Evolutionary conservation across 1,139 yeast genomes (phyloP).

Genomic region (Protomyces inundatus): DNA sequence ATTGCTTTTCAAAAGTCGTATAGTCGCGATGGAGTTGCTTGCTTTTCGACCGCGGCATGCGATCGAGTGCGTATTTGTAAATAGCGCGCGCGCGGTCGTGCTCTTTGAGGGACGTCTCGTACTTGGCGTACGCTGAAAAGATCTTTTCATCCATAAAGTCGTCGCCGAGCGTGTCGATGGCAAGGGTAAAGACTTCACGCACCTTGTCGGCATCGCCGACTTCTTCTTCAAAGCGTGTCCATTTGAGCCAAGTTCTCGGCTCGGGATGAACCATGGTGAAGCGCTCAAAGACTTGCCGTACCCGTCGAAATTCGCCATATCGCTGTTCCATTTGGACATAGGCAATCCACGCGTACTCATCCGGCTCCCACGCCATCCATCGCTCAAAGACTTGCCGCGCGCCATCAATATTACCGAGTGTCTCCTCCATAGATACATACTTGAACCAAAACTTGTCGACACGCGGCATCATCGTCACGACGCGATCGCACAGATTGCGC

Average conservation of each 20-base stretch:
- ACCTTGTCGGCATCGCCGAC: constrained; percentile 48
- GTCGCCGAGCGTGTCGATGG: constrained; percentile 51
- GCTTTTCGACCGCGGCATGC: constrained; percentile 46
- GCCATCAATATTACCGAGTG: constrained; percentile 57
- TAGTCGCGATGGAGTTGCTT: constrained; percentile 46
- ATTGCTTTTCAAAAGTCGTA: constrained; percentile 59
- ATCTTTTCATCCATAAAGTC: constrained; percentile 43
- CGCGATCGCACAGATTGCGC: constrained; percentile 74
- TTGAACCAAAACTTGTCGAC: constrained; percentile 83
- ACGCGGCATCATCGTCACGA: constrained; percentile 65
- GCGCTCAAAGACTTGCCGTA: constrained; percentile 53
- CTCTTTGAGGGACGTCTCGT: constrained; percentile 65
- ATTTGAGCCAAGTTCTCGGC: constrained; percentile 59
- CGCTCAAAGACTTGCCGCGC: constrained; percentile 65
- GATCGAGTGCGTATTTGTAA: constrained; percentile 50
- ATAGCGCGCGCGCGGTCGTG: constrained; percentile 62
- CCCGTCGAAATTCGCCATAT: constrained; percentile 54
- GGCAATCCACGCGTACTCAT: constrained; percentile 64
- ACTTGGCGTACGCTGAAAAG: constrained; percentile 57
- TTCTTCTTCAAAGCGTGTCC: constrained; percentile 57
- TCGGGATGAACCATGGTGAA: constrained; percentile 54
- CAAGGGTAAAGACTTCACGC: constrained; percentile 62
- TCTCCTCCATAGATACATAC: constrained; percentile 71
- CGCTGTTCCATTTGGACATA: constrained; percentile 68
- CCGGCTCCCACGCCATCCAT: constrained; percentile 71